phyloP scores from a whole-genome alignment of 106 monocot genomes.

The Apostasia shenzhenica region DNA sequence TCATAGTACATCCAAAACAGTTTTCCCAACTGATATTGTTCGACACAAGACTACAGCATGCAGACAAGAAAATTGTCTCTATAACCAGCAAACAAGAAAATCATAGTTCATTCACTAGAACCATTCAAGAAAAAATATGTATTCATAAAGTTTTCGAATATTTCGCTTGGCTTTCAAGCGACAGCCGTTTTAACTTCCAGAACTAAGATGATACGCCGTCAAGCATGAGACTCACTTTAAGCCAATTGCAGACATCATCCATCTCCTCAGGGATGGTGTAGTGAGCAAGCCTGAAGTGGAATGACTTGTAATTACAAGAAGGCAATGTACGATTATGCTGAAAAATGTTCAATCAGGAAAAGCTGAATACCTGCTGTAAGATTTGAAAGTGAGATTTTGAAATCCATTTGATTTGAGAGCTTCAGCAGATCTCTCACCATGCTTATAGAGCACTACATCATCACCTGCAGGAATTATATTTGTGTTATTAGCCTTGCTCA shows the following conservation, averaged over 20 bases:
- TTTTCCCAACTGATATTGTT: no score
- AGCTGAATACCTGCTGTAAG: constrained; percentile 17
- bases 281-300: constrained; percentile 70
- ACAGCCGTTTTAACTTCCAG: no score
- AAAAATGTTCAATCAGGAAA: not conserved
- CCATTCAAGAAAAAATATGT: no score
- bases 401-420: constrained; percentile 21
- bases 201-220: constrained; percentile 10
- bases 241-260: constrained; percentile 87
- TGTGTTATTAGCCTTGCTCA: not conserved
- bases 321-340: not conserved
- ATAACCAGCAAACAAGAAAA: no score
- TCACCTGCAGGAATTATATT: constrained; percentile 18
- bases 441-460: constrained; percentile 28
- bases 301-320: not conserved
- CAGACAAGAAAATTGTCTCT: no score
- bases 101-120: no score
- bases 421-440: constrained; percentile 29
- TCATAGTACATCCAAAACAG: no score
- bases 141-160: no score
- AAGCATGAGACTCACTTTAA: constrained; percentile 50
- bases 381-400: constrained; percentile 22
- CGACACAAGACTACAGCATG: no score
- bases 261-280: constrained; percentile 91
- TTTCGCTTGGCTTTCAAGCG: no score